These are phyloP conservation scores for Citrus unshiu DNA, from an alignment of 345 rosid genomes.

Conservation along the genomic window DNA sequence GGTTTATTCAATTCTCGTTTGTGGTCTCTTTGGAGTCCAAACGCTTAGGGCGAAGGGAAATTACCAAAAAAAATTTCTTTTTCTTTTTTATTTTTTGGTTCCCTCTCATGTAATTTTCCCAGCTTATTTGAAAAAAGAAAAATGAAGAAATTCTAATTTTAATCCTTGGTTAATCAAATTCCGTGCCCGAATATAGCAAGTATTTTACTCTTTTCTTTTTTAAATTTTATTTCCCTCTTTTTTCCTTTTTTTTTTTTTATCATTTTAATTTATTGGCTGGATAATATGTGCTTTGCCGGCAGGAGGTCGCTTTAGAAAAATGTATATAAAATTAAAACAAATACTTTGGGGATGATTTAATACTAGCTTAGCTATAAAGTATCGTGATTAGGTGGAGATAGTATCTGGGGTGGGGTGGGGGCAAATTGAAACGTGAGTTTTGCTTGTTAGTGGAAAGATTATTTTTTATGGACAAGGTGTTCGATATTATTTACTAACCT, in stretches of 20 bases:
- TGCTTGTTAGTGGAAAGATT: conserved; percentile 1
- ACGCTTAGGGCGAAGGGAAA: conserved; percentile 33
- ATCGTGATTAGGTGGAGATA: conserved; percentile 20
- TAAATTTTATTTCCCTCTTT: background rate
- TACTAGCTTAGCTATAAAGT: conserved; percentile 20
- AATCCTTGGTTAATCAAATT: background rate
- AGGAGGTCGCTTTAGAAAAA: background rate
- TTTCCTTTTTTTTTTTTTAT: background rate
- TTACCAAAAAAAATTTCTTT: background rate
- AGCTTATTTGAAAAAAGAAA: conserved; percentile 6
- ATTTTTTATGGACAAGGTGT: background rate
- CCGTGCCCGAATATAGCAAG: background rate
- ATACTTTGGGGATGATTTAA: background rate
- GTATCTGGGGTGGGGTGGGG: conserved; percentile 26
- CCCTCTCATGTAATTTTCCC: conserved; percentile 1
- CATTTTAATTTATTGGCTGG: too few relatives aligned
- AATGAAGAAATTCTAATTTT: background rate
- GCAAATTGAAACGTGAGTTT: background rate
- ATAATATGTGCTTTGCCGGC: background rate
- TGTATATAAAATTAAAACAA: background rate
- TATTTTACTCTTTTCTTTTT: background rate
- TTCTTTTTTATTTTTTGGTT: background rate
- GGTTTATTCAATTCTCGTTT: conserved; percentile 81
- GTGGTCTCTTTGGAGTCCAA: conserved; percentile 94
- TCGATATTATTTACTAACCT: background rate